Conservation (phyloP, 306 rosid genomes). For the Hippophae rhamnoides region DNA sequence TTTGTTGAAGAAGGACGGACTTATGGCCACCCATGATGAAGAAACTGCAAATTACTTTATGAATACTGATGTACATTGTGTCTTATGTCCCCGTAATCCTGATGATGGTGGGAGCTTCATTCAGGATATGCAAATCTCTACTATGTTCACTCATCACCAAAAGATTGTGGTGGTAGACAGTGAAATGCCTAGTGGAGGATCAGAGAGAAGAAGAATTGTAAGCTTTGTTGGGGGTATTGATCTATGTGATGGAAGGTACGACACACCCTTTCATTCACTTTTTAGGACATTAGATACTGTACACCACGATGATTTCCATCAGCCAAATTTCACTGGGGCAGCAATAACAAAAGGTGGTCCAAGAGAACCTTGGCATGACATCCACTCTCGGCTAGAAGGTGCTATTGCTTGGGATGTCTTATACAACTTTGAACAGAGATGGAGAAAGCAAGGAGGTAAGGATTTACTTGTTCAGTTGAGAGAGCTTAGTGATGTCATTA, state of each 20-base stretch:
- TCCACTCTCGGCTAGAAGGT: constrained; percentile 42
- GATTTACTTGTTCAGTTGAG: constrained; percentile 35
- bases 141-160: constrained; percentile 52
- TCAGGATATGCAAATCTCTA: constrained; percentile 28
- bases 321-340: constrained; percentile 36
- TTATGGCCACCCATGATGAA: constrained; percentile 48
- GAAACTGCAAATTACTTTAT: constrained; percentile 31
- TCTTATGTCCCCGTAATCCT: constrained; percentile 44
- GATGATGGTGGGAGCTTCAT: constrained; percentile 36
- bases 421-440: constrained; percentile 40
- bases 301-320: constrained; percentile 46
- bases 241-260: constrained; percentile 43
- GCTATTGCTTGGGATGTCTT: constrained; percentile 49
- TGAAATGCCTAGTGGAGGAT: constrained; percentile 26
- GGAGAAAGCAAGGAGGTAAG: constrained; percentile 49
- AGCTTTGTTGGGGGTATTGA: constrained; percentile 49
- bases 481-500: constrained; percentile 29
- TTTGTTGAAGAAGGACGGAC: constrained; percentile 31
- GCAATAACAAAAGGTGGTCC: constrained; percentile 39
- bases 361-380: constrained; percentile 50
- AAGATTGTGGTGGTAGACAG: constrained; percentile 40
- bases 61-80: constrained; percentile 29
- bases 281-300: constrained; percentile 41
- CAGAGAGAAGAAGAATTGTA: constrained; percentile 30
- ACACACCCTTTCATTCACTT: constrained; percentile 37